Percentiles rank a stretch among this genome's conserved stretches.
Conservation (phyloP, 805 yeast species). For the Myxozyma udenii region DNA sequence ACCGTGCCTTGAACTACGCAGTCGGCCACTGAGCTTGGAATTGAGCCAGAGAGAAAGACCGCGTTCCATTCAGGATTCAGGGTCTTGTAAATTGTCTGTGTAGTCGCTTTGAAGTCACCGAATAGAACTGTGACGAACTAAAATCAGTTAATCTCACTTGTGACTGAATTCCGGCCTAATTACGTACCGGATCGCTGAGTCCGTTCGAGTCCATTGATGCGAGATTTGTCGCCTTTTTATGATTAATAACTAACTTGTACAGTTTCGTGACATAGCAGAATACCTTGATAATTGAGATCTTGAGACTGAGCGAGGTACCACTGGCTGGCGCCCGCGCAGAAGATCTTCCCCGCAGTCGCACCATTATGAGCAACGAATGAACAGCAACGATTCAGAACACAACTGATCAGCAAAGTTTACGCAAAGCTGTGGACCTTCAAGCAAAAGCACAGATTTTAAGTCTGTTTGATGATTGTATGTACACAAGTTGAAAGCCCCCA, state of each 20-base stretch:
- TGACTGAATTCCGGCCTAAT: background rate
- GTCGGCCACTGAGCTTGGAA: slow-evolving; percentile 9
- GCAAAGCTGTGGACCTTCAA: no score
- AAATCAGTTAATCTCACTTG: background rate
- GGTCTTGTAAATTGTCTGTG: slow-evolving; percentile 64
- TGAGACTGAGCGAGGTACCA: slow-evolving; percentile 10
- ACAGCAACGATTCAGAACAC: no score
- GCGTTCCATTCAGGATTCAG: slow-evolving; percentile 79
- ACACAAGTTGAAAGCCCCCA: no score
- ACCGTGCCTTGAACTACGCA: slow-evolving; percentile 26
- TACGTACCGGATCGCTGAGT: slow-evolving; percentile 27
- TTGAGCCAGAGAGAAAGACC: slow-evolving; percentile 49
- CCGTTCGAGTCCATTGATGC: slow-evolving; percentile 25
- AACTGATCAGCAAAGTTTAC: no score
- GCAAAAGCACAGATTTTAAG: no score
- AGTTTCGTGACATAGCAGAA: no score
- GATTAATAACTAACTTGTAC: background rate
- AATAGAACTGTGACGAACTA: slow-evolving; percentile 33
- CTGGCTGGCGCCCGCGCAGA: no score
- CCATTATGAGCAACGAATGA: no score
- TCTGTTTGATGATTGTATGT: no score
- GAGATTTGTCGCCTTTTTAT: slow-evolving; percentile 22
- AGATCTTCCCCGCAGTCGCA: no score
- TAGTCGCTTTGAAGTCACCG: slow-evolving; percentile 35
- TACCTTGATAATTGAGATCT: slow-evolving; percentile 17